These are phyloP conservation scores for Aspergillus sp. DNA, from an alignment of 2,329 filamentous ascomycete genomes.

Conservation along the genomic window DNA sequence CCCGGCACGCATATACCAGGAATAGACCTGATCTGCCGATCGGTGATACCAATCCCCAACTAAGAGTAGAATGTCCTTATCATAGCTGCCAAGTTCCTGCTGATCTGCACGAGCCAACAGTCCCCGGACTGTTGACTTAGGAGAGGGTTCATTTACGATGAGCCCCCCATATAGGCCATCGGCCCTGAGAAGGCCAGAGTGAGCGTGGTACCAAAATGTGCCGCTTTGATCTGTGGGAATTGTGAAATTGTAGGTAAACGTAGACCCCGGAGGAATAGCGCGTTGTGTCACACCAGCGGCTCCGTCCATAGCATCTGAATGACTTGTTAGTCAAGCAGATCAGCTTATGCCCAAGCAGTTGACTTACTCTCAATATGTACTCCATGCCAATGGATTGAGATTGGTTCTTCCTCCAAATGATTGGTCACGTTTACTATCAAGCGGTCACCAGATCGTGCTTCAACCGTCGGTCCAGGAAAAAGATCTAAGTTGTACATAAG, in stretches of 20 bases:
- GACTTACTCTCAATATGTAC: slow-evolving; percentile 42
- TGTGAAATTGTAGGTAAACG: slow-evolving; percentile 47
- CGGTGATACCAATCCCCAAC: slow-evolving; percentile 55
- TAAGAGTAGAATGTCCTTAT: slow-evolving; percentile 49
- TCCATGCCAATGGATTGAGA: slow-evolving; percentile 53
- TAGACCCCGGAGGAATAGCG: slow-evolving; percentile 60
- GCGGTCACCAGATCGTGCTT: slow-evolving; percentile 50
- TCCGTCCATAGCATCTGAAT: slow-evolving; percentile 63
- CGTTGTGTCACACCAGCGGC: slow-evolving; percentile 68
- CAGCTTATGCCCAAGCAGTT: not conserved
- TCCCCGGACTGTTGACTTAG: slow-evolving; percentile 22
- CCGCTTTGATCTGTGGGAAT: slow-evolving; percentile 42
- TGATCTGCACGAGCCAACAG: slow-evolving; percentile 12
- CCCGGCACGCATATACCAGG: slow-evolving; percentile 47
- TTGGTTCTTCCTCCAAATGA: slow-evolving; percentile 38
- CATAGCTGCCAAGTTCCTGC: slow-evolving; percentile 27
- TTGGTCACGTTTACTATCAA: slow-evolving; percentile 49
- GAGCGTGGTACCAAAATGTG: slow-evolving; percentile 55
- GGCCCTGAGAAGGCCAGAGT: slow-evolving; percentile 45
- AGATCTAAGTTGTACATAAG: slow-evolving; percentile 23
- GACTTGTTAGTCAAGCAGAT: slow-evolving; percentile 4
- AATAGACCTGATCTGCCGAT: slow-evolving; percentile 42
- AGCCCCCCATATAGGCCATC: slow-evolving; percentile 53
- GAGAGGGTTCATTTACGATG: slow-evolving; percentile 46
- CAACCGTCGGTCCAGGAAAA: slow-evolving; percentile 54